Conservation (phyloP, 2,329 filamentous ascomycete genomes). For the Penicillium occitanis region DNA sequence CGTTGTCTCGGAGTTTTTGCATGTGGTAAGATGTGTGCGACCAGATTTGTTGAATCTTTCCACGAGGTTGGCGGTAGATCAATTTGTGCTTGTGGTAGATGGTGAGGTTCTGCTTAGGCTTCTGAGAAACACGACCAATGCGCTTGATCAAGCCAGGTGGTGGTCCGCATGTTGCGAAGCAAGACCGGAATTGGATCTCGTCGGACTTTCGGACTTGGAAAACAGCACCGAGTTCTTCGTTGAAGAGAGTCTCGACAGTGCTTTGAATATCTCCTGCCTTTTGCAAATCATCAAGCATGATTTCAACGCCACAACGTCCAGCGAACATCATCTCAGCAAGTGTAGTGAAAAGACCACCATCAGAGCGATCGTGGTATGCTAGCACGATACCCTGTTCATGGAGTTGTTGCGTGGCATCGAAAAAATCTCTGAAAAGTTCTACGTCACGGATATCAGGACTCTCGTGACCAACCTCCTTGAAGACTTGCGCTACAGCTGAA, state of each 20-base stretch:
- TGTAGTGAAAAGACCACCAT: conserved; percentile 88
- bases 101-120: conserved; percentile 70
- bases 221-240: conserved; percentile 91
- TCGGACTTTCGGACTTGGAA: conserved; percentile 90
- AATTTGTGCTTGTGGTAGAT: conserved; percentile 70
- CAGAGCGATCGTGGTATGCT: conserved; percentile 91
- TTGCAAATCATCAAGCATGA: conserved; percentile 71
- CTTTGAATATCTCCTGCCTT: conserved; percentile 62
- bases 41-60: conserved; percentile 83
- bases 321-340: conserved; percentile 98
- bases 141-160: conserved; percentile 78
- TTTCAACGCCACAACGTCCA: conserved; percentile 80
- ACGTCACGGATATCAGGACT: conserved; percentile 82
- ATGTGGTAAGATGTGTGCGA: conserved; percentile 83
- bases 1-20: conserved; percentile 87
- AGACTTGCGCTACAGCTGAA: conserved; percentile 85
- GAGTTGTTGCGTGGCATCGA: conserved; percentile 74
- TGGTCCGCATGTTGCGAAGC: conserved; percentile 87
- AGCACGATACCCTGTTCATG: conserved; percentile 72
- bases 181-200: conserved; percentile 80
- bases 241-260: conserved; percentile 80
- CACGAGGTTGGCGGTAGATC: conserved; percentile 68
- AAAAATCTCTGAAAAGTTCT: conserved; percentile 82
- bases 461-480: conserved; percentile 80
- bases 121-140: conserved; percentile 71